Conservation (phyloP, 176 grass and related monocot species). For the Alloteropsis semialata region DNA sequence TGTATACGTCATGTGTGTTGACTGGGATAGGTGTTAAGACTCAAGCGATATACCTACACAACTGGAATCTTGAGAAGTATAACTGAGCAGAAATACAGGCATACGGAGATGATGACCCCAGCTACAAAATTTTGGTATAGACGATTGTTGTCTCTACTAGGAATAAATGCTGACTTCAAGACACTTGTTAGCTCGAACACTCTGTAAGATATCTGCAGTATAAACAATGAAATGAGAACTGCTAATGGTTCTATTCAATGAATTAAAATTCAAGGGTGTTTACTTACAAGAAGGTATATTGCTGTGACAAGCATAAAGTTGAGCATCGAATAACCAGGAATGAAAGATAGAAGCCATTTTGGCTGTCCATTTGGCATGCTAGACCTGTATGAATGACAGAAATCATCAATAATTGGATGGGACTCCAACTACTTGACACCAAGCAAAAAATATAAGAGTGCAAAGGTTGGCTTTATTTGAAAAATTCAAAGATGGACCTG, state of each 20-base stretch:
- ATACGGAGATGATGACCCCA: conserved; percentile 54
- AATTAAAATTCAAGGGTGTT: neutral
- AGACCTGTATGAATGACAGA: conserved; percentile 61
- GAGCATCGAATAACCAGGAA: conserved; percentile 82
- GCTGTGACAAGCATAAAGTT: conserved; percentile 96
- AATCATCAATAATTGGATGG: neutral
- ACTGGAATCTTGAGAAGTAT: conserved; percentile 69
- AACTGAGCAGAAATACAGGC: conserved; percentile 67
- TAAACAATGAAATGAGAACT: conserved; percentile 20
- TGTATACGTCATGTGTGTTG: neutral
- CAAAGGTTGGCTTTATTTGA: neutral
- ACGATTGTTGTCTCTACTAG: conserved; percentile 72
- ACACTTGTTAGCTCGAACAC: conserved; percentile 62
- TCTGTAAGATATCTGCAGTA: conserved; percentile 71
- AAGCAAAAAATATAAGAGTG: conserved; percentile 17
- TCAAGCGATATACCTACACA: conserved; percentile 62
- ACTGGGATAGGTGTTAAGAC: neutral
- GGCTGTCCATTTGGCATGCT: conserved; percentile 85
- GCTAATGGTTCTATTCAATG: neutral
- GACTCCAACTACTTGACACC: neutral
- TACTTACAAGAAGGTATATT: conserved; percentile 75
- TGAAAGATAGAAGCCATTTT: conserved; percentile 73
- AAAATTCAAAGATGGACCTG: neutral
- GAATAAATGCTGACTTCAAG: conserved; percentile 62
- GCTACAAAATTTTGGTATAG: conserved; percentile 78